Evolutionary conservation across 2,329 filamentous ascomycete species (phyloP), one percentile per base, ranked within the genome.

Genomic region (Aspergillus japonicus): DNA sequence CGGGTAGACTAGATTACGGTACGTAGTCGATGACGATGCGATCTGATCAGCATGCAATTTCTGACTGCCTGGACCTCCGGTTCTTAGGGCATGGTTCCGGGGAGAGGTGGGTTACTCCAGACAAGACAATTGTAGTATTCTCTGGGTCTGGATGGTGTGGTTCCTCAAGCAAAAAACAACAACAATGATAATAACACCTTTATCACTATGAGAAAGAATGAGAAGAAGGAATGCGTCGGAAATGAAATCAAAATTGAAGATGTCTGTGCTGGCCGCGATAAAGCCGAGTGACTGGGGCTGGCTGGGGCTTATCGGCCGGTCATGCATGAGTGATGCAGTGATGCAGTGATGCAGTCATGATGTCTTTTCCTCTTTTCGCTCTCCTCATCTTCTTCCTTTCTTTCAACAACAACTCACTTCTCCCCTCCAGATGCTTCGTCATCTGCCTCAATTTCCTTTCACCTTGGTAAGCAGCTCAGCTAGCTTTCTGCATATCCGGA

Each of bases 21-120:
- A 59, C 59, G 59, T 59, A 51, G 58, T 53, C 58, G 53, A 53
- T 59, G 57, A 55, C 51, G 50, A 44, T 35, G 29, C 47, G 39
- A 50, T 47, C 47, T 44, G 35, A 50, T 47, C 47, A 54, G 35
- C 19, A 26, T 35, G 33, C 23, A 54, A 35, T 54, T 11, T 26
- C 33, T 54, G 35, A 42, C 33, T 42, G 51, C n/a, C 48, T 56
- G 54, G 47, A 39, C 47, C 26, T 29, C 33, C 54, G 33, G 42
- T 39, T 24, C 8, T 39, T 39, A 29, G 26, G 26, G 26, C 26
- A 29, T 29, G 29, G 54, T 35, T 50, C 29, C 29, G 5, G 16
- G 6, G 39, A 44, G 39, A 19, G 39, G 12, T 12, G 14, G 11
- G 12, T 16, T 12, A 35, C 33, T 35, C 33, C 33, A 35, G 14